A percentile compares a stretch with the other conserved stretches of the same genome.
Conservation (phyloP, 208 protist species). For the Acanthamoeba divionensis region DNA sequence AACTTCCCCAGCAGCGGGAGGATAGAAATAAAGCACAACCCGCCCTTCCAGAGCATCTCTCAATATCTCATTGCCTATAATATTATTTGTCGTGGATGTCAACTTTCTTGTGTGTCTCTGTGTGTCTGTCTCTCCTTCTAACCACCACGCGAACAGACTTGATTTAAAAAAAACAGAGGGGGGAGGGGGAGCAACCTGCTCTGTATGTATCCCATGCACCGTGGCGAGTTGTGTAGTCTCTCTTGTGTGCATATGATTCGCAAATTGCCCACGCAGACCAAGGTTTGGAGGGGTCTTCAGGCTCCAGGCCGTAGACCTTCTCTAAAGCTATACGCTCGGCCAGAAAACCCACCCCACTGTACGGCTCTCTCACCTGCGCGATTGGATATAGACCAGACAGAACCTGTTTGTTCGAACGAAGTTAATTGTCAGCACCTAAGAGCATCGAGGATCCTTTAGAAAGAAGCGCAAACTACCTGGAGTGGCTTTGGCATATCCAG, state of each 20-base stretch:
- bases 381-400: conserved; percentile 93
- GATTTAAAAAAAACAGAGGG: conserved; percentile 2
- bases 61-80: conserved; percentile 86
- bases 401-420: too few species aligned
- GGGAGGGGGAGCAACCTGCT: neutral
- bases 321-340: conserved; percentile 89
- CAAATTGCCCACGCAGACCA: conserved; percentile 22
- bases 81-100: conserved; percentile 85
- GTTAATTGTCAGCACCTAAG: too few species aligned
- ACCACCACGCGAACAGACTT: too few species aligned
- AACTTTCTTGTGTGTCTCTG: too few species aligned
- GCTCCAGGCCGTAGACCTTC: conserved; percentile 84
- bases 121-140: too few species aligned
- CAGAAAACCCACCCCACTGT: conserved; percentile 88
- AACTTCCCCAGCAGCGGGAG: neutral
- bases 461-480: conserved; percentile 32
- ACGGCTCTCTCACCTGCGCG: conserved; percentile 94
- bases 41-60: conserved; percentile 88
- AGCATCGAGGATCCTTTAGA: neutral
- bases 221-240: conserved; percentile 21
- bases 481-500: conserved; percentile 25
- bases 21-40: conserved; percentile 83
- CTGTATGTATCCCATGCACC: conserved; percentile 25
- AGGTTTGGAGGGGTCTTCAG: neutral
- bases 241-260: neutral